Percentiles rank a stretch among this genome's conserved stretches.
Conservation (phyloP, 2,329 filamentous ascomycete species). For the Colletotrichum sp. region DNA sequence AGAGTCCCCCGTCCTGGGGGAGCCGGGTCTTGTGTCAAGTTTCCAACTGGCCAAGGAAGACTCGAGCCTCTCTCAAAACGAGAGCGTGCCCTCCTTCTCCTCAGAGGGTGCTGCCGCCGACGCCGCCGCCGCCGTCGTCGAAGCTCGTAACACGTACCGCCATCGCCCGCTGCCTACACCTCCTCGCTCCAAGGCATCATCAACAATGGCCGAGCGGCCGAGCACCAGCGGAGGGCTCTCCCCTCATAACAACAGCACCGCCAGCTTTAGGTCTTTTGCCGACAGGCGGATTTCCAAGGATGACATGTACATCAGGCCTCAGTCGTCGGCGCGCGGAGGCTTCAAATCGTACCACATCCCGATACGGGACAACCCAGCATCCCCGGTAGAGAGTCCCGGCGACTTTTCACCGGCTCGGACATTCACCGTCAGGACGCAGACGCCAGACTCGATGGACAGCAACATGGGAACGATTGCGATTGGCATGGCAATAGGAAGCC, state of each 20-base stretch:
- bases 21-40: slow-evolving; percentile 39
- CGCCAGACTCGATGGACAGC: slow-evolving; percentile 47
- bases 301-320: slow-evolving; percentile 39
- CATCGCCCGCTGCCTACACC: slow-evolving; percentile 24
- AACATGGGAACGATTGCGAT: slow-evolving; percentile 55
- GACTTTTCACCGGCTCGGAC: slow-evolving; percentile 34
- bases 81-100: slow-evolving; percentile 30
- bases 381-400: slow-evolving; percentile 45
- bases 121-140: slow-evolving; percentile 30
- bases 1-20: slow-evolving; percentile 23
- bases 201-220: slow-evolving; percentile 39
- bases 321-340: slow-evolving; percentile 33
- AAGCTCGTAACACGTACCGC: slow-evolving; percentile 25
- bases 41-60: slow-evolving; percentile 35
- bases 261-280: slow-evolving; percentile 29
- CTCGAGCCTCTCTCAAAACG: slow-evolving; percentile 35
- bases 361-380: slow-evolving; percentile 45
- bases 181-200: slow-evolving; percentile 21
- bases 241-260: slow-evolving; percentile 27
- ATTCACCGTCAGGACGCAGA: slow-evolving; percentile 42
- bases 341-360: slow-evolving; percentile 46
- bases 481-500: slow-evolving; percentile 78
- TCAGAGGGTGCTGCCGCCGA: slow-evolving; percentile 32
- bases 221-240: slow-evolving; percentile 44
- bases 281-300: slow-evolving; percentile 52